Evolutionary conservation across 129 eudicot species (phyloP), one percentile per base, ranked within the genome.

Genomic region (Chrysanthemum seticuspe): DNA sequence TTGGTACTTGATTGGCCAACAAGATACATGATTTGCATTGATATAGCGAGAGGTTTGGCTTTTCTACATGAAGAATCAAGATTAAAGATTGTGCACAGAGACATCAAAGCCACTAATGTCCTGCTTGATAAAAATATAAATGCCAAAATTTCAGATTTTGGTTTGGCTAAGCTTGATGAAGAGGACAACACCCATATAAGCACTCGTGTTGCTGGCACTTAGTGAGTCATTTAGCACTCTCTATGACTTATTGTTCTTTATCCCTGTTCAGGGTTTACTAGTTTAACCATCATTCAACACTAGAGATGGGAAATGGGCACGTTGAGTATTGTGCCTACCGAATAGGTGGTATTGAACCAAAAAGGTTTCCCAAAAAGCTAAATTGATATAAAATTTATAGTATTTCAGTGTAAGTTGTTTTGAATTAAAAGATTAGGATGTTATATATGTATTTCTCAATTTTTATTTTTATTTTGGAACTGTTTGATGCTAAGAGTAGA

Each of bases 11-110:
- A 91, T 61, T 91, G 97, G 97, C 77, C 86, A 49, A 82, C 87
- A 47, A 88, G 97, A 83, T 80, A 77, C 73, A 78, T 62, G 52
- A 88, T 91, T 62, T 85, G 89, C 77, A 65, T 88, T 13, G 97
- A 90, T 59, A 85, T 91, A 49, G 97, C 95, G 48, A 80, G 82
- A 62, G 97, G 97, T n/a, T 71, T 91, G 70, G 86, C 95, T 40
- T 89, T 65, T 77, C 92, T 89, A 1, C 96, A 89, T 51, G 96
- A 86, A 62, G 96, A 89, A 64, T 89, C 96, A 40, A 77, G 81
- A 51, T 58, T 89, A 49, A 89, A 86, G 72, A 89, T 89, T 36
- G 91, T 89, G n/a, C 91, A 88, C 55, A 83, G 96, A 67, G 96
- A 88, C 74, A 83, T 88, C 63, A 88, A 88, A 71, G 91, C 96